Conservation (phyloP, 192 early-diverging fungal species). For the Podila verticillata region DNA sequence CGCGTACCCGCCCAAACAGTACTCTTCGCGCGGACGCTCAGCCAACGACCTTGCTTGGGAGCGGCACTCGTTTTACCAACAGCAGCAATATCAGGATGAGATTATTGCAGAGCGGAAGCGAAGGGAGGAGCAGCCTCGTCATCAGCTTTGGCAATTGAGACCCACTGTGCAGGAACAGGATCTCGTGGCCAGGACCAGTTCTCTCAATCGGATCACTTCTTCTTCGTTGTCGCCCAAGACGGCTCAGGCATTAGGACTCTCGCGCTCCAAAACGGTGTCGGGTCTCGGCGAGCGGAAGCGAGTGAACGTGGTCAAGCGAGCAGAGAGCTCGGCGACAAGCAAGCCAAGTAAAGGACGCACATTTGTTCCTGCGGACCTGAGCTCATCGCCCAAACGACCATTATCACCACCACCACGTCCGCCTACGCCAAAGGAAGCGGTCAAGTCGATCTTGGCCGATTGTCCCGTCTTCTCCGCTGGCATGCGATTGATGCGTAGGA, state of each 20-base stretch:
- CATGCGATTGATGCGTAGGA: background rate
- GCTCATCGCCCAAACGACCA: background rate
- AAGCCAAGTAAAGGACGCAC: background rate
- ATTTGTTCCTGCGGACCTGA: background rate
- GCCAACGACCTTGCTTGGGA: slow-evolving; percentile 44
- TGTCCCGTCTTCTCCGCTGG: background rate
- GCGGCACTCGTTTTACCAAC: slow-evolving; percentile 44
- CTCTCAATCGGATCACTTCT: slow-evolving; percentile 15
- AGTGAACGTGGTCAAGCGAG: background rate
- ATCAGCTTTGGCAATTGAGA: background rate
- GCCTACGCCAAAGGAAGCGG: background rate
- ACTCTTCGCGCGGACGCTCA: slow-evolving; percentile 6
- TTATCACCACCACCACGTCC: no score
- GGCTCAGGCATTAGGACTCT: slow-evolving; percentile 13
- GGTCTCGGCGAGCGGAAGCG: background rate
- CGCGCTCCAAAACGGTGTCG: slow-evolving; percentile 5
- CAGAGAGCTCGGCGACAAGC: background rate
- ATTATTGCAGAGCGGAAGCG: slow-evolving; percentile 19
- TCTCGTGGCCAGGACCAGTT: slow-evolving; percentile 4
- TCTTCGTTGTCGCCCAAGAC: slow-evolving; percentile 8
- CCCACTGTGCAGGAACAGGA: background rate
- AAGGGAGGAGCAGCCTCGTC: slow-evolving; percentile 2
- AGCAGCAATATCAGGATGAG: slow-evolving; percentile 30
- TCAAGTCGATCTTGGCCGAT: background rate
- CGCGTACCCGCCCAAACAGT: background rate